phyloP scores from a whole-genome alignment of 306 rosid species.

The Herpetospermum pedunculosum region DNA sequence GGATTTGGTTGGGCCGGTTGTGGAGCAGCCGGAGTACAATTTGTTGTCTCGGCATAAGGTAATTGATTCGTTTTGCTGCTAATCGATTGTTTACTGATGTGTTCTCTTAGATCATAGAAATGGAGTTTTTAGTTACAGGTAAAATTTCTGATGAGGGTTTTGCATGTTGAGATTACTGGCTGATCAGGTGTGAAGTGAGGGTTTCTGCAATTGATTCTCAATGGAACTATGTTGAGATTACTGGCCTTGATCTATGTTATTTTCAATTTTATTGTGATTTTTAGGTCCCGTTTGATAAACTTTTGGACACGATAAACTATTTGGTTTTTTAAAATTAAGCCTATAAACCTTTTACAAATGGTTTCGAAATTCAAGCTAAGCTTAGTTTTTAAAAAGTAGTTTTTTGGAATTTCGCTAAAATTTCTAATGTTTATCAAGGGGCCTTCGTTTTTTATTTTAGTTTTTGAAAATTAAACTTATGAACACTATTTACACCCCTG shows the following conservation, averaged over 20 bases:
- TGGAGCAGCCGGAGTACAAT: conserved; percentile 98
- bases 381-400: no score
- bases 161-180: background rate
- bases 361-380: no score
- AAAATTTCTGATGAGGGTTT: background rate
- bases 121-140: background rate
- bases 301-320: no score
- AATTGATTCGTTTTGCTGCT: background rate
- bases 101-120: background rate
- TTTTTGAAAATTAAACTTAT: no score
- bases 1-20: conserved; percentile 77
- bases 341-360: no score
- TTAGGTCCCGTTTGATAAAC: no score
- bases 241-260: background rate
- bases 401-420: no score
- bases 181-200: background rate
- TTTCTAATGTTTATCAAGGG: no score
- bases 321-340: no score
- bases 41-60: conserved; percentile 80
- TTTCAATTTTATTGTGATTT: background rate
- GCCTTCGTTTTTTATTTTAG: no score
- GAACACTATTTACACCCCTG: no score
- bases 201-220: background rate
- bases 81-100: background rate
- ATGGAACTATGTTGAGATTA: background rate